phyloP scores from a whole-genome alignment of 2,329 filamentous ascomycete species.

The Sclerotiophoma versabilis region DNA sequence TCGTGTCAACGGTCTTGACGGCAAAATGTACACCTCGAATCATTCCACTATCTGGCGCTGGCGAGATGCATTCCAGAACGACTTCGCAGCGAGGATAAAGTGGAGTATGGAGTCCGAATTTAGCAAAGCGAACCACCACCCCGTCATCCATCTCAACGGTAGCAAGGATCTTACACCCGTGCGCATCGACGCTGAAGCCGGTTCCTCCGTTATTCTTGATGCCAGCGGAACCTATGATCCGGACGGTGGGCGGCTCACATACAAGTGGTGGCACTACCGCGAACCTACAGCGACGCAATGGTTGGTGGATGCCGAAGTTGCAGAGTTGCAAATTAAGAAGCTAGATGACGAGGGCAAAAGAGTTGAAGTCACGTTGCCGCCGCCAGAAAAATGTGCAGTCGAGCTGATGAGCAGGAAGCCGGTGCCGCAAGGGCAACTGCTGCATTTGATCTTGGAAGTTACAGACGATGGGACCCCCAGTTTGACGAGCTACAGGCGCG shows the following conservation, averaged over 20 bases:
- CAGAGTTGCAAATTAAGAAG: conserved; percentile 47
- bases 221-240: conserved; percentile 58
- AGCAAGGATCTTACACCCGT: conserved; percentile 49
- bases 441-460: conserved; percentile 61
- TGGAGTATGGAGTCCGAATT: conserved; percentile 53
- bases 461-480: conserved; percentile 53
- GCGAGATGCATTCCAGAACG: conserved; percentile 60
- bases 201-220: conserved; percentile 53
- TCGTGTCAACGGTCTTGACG: conserved; percentile 44
- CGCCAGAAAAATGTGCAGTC: conserved; percentile 52
- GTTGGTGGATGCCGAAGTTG: conserved; percentile 51
- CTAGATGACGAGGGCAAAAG: conserved; percentile 38
- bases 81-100: conserved; percentile 58
- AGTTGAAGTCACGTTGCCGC: conserved; percentile 51
- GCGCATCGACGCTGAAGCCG: conserved; percentile 52
- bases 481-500: conserved; percentile 58
- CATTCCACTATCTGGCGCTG: conserved; percentile 63
- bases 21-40: conserved; percentile 49
- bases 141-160: conserved; percentile 55
- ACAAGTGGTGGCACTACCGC: conserved; percentile 61
- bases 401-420: conserved; percentile 47
- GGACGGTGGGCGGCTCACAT: conserved; percentile 53
- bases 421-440: conserved; percentile 51
- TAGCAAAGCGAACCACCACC: conserved; percentile 55
- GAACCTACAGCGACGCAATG: conserved; percentile 55